Evolutionary conservation across 2,329 filamentous ascomycete species (phyloP), one percentile per base, ranked within the genome.

Genomic region (Aspergillus hortae): DNA sequence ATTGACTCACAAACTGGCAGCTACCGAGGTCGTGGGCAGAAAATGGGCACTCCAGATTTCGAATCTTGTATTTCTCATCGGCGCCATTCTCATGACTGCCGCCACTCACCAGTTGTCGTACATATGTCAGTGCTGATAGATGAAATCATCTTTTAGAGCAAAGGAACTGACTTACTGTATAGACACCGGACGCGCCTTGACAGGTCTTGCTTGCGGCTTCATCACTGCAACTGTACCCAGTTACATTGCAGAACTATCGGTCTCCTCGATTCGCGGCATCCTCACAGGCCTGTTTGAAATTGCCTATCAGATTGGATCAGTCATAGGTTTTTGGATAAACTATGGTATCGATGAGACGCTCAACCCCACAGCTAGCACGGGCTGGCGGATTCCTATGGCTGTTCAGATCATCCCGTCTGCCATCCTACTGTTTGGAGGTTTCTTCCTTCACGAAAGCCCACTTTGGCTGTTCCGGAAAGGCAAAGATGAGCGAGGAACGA

Each of bases 11-110:
- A n/a, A 9, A 21, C 33, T 25, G 27, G 27, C 27, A 52, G 69
- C 74, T 46, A 76, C 74, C n/a, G 78, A 81, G 55, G 67, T 71
- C 17, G 67, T 80, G 35, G 79, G 79, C 40, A 73, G 79, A 33
- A 78, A 77, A 55, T 77, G 72, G 73, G 77, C 77, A 11, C 70
- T 82, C 12, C 74, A 78, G 54, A 65, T 74, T 49, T 72, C 74
- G 21, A 74, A 77, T 47, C 57, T 70, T 6, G 58, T 78, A 36
- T 78, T 79, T 54, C 65, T 77, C 11, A 57, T 77, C 14, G 77
- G 77, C 3, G 74, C 74, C 6, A 61, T 77, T 4, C 55, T 77
- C 17, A 77, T 76, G 69, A 72, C 69, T 3, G 73, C 67, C 6
- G 70, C 75, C 0, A 72, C 67, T 3, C 56, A 70, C 35, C 67